Evolutionary conservation across 352 stramenopile species (phyloP).

Genomic region (Pythium biforme): DNA sequence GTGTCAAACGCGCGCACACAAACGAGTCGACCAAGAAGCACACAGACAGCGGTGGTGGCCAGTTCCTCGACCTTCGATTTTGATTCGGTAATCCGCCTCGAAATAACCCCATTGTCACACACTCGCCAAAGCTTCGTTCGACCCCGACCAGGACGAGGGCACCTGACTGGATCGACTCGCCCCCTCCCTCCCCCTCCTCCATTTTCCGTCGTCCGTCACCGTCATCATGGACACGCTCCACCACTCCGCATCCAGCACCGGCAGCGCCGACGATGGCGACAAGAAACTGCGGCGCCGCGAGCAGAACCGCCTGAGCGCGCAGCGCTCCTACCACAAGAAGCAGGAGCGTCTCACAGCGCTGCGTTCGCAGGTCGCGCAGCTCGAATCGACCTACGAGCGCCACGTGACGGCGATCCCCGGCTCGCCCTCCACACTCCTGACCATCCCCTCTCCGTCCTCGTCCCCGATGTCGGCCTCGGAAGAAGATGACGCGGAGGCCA

Average conservation of each 20-base stretch:
- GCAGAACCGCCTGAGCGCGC: constrained; percentile 38
- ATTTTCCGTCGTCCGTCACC: background rate
- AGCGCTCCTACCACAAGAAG: constrained; percentile 43
- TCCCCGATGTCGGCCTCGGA: constrained; percentile 4
- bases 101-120: background rate
- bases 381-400: constrained; percentile 29
- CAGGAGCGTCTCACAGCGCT: constrained; percentile 30
- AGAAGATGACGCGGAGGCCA: background rate
- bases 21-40: background rate
- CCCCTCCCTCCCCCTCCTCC: background rate
- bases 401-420: constrained; percentile 22
- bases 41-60: background rate
- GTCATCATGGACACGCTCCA: constrained; percentile 16
- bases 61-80: too few species aligned
- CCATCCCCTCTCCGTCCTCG: background rate
- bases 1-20: constrained; percentile 1
- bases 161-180: background rate
- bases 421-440: background rate
- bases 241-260: background rate
- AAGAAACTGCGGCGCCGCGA: constrained; percentile 36
- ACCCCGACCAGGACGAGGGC: background rate
- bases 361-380: constrained; percentile 28
- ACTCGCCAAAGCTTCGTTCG: too few species aligned
- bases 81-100: constrained; percentile 13
- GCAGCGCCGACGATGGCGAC: constrained; percentile 13